Conservation (phyloP, 2,329 filamentous ascomycete species). For the Tolypocladium pustulatum region DNA sequence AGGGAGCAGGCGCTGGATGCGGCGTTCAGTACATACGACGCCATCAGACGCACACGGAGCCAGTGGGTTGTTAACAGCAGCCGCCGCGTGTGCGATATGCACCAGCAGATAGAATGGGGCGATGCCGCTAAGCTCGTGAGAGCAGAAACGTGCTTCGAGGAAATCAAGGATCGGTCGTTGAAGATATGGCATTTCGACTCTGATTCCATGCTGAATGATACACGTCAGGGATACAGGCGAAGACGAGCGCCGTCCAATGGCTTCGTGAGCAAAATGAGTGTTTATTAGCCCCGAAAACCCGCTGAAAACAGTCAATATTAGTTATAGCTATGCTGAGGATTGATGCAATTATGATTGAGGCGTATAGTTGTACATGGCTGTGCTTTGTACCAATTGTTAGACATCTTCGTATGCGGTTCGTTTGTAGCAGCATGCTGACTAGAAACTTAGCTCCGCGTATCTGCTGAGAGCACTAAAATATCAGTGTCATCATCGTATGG, state of each 20-base stretch:
- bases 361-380: too few relatives aligned
- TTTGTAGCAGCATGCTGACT: too few relatives aligned
- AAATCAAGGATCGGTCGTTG: constrained; percentile 1
- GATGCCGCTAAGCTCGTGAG: background rate
- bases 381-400: too few relatives aligned
- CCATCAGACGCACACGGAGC: constrained; percentile 2
- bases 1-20: background rate
- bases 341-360: too few relatives aligned
- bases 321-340: too few relatives aligned
- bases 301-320: too few relatives aligned
- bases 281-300: background rate
- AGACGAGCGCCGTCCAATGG: background rate
- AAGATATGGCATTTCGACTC: constrained; percentile 3
- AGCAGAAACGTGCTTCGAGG: constrained; percentile 1
- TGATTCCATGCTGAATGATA: background rate
- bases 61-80: constrained; percentile 7
- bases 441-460: too few relatives aligned
- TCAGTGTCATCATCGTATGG: too few relatives aligned
- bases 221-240: background rate
- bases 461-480: too few relatives aligned
- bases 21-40: constrained; percentile 3
- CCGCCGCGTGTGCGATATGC: constrained; percentile 3
- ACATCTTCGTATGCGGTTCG: too few relatives aligned
- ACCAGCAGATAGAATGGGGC: constrained; percentile 3
- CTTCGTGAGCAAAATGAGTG: background rate